phyloP scores from a whole-genome alignment of 495 filamentous ascomycete genomes.

The Penicillium pulvis region DNA sequence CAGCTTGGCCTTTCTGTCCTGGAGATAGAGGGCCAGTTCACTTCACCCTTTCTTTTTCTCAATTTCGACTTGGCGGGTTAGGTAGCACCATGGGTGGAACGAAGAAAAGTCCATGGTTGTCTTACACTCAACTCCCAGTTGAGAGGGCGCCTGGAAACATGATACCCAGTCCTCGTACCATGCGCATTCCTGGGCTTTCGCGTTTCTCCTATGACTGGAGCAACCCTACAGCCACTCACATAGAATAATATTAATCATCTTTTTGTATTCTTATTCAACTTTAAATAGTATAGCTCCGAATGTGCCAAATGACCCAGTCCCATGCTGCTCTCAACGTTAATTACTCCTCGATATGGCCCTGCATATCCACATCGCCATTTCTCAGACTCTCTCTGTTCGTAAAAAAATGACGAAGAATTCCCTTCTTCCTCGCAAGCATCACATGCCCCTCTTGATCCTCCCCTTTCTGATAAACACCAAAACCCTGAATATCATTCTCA shows the following conservation, averaged over 20 bases:
- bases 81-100: constrained; percentile 12
- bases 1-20: constrained; percentile 39
- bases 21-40: constrained; percentile 38
- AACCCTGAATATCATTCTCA: background rate
- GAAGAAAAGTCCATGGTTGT: constrained; percentile 3
- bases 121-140: background rate
- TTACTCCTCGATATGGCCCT: no score
- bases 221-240: constrained; percentile 20
- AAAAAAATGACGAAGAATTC: background rate
- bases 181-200: constrained; percentile 13
- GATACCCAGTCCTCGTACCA: constrained; percentile 16
- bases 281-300: background rate
- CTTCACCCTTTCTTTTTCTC: constrained; percentile 17
- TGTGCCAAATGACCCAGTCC: background rate
- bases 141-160: constrained; percentile 6
- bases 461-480: background rate
- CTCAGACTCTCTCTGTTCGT: background rate
- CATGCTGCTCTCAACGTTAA: no score
- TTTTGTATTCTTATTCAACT: constrained; percentile 6
- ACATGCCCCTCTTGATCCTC: background rate
- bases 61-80: constrained; percentile 15
- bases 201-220: constrained; percentile 17
- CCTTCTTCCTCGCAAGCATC: background rate
- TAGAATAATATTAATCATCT: constrained; percentile 37
- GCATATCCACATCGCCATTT: background rate